A percentile compares a stretch with the other conserved stretches of the same genome.
Evolutionary conservation across 2,329 filamentous ascomycete genomes (phyloP).

Genomic region (Ceratocystis ficicola): DNA sequence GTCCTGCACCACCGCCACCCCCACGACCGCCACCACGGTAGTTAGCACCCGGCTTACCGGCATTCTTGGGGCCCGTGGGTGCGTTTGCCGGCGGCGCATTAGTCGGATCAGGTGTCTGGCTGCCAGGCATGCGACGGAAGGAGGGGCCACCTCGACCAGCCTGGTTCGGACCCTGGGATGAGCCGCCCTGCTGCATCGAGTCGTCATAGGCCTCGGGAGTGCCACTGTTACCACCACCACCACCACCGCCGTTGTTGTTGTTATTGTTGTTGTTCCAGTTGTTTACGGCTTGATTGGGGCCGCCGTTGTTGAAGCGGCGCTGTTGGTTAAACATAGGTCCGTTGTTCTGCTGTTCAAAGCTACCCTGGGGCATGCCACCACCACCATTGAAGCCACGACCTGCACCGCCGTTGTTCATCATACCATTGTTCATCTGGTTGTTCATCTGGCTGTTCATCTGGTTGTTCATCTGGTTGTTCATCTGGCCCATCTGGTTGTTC

Average conservation of each 20-base stretch:
- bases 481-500: conserved; percentile 27
- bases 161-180: conserved; percentile 39
- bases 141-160: conserved; percentile 26
- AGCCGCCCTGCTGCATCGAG: conserved; percentile 25
- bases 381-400: conserved; percentile 31
- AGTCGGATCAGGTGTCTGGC: conserved; percentile 34
- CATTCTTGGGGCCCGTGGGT: conserved; percentile 92
- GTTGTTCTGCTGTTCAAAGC: conserved; percentile 17
- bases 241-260: conserved; percentile 21
- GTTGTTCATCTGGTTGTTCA: conserved; percentile 36
- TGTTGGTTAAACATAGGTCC: conserved; percentile 20
- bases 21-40: conserved; percentile 74
- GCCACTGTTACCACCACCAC: conserved; percentile 26
- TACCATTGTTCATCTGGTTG: conserved; percentile 28
- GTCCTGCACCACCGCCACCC: conserved; percentile 41
- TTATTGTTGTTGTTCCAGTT: conserved; percentile 25
- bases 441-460: conserved; percentile 35
- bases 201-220: conserved; percentile 25
- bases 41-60: conserved; percentile 79
- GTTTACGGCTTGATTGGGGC: conserved; percentile 25
- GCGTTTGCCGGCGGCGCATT: conserved; percentile 47
- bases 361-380: conserved; percentile 23
- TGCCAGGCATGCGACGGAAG: conserved; percentile 28
- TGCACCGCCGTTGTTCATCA: conserved; percentile 30
- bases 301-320: conserved; percentile 21